Percentiles rank a stretch among this genome's conserved stretches.
These are phyloP conservation scores for Neonectria magnoliae DNA, from an alignment of 2,329 filamentous ascomycete genomes.

Conservation along the genomic window DNA sequence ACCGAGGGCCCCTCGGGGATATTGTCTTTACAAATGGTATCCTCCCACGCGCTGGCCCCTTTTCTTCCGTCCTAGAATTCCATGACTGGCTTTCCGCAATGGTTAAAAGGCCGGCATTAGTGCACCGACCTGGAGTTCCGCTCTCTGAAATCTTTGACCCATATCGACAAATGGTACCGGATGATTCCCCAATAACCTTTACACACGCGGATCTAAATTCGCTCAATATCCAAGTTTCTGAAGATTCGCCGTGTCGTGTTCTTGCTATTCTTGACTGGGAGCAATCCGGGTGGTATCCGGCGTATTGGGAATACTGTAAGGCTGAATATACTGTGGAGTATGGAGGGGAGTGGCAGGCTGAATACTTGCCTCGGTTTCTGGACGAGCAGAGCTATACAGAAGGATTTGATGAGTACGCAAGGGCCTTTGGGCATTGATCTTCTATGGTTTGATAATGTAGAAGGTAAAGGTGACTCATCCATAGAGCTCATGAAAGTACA, in stretches of 20 bases:
- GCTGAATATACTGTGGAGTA: neutral
- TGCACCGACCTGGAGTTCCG: neutral
- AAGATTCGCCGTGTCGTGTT: constrained; percentile 4
- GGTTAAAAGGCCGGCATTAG: neutral
- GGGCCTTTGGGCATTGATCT: neutral
- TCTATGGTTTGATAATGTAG: no score
- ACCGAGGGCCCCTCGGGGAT: constrained; percentile 10
- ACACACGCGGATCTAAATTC: constrained; percentile 30
- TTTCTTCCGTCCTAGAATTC: constrained; percentile 14
- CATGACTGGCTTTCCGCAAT: constrained; percentile 28
- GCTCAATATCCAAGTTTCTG: constrained; percentile 26
- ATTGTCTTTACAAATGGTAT: constrained; percentile 11
- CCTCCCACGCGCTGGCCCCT: constrained; percentile 19
- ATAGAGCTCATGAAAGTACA: no score
- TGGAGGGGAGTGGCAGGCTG: constrained; percentile 6
- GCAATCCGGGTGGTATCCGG: constrained; percentile 29
- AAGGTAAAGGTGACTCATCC: no score
- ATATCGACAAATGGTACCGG: constrained; percentile 2
- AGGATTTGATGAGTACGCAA: neutral
- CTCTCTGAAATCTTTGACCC: constrained; percentile 12
- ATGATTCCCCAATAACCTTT: constrained; percentile 15
- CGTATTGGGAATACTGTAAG: constrained; percentile 36
- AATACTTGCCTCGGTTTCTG: constrained; percentile 7
- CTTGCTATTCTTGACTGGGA: constrained; percentile 30
- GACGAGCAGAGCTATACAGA: neutral